These are phyloP conservation scores for Trichosporon asahii DNA, from an alignment of 1,284 basidiomycete species.

Conservation along the genomic window DNA sequence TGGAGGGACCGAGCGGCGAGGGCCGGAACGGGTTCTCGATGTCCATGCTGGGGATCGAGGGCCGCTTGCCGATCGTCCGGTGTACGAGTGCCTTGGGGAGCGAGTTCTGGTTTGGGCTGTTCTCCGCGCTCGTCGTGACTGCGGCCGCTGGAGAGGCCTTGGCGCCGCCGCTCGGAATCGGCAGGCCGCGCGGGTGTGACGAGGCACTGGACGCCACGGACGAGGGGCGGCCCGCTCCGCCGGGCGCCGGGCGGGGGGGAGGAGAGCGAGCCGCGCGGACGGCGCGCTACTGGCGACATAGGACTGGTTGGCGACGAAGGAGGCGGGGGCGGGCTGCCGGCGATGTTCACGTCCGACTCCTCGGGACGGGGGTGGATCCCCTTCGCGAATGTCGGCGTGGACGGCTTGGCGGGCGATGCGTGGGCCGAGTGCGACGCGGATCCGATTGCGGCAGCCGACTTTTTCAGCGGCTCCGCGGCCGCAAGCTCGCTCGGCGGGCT, in stretches of 20 bases:
- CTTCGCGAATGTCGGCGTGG: conserved; percentile 2
- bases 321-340: conserved; percentile 5
- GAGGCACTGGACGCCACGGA: conserved; percentile 27
- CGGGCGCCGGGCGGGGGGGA: conserved; percentile 24
- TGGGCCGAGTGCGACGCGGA: not conserved
- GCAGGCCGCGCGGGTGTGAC: conserved; percentile 29
- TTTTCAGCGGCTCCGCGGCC: not conserved
- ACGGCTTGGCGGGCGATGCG: not conserved
- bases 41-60: not conserved
- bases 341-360: not conserved
- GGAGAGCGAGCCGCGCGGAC: conserved; percentile 2
- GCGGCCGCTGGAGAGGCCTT: conserved; percentile 39
- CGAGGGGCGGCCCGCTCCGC: conserved; percentile 30
- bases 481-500: not conserved
- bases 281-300: not conserved
- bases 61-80: conserved; percentile 12
- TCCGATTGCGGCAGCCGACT: not conserved
- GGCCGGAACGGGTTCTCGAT: not conserved
- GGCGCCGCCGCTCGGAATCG: conserved; percentile 21
- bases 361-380: not conserved
- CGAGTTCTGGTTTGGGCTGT: conserved; percentile 12
- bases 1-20: not conserved
- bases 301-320: conserved; percentile 3
- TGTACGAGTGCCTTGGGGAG: not conserved
- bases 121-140: conserved; percentile 31